Base-by-base conservation (phyloP, 192 early-diverging fungal genomes). In the Coemansia interrupta region DNA sequence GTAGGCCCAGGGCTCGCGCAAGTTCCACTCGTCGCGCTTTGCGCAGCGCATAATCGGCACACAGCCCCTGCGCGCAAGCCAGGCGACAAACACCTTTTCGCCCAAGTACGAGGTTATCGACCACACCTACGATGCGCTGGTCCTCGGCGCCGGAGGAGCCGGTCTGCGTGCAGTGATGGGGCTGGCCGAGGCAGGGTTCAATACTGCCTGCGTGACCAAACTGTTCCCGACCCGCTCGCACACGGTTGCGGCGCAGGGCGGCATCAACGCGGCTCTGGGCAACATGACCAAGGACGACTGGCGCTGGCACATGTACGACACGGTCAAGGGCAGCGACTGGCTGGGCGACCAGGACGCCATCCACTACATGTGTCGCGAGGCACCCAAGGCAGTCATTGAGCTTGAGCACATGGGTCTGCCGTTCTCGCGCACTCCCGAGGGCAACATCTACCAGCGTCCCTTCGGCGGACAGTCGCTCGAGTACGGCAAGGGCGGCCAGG, bases 281-380 rank as follows among this genome's bases (percentile, higher is more conserved):
- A 99, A 99, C 81, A 97, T 99, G 94, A 86, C 87, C 60, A 92
- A 99, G 82, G 96, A 99, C 78, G 96, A 99, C 83, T 99, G 96
- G 96, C 87, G 95, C 80, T 98, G 96, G 96, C 96, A 98, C 78
- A 98, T 98, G 96, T 98, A 96, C 70, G 96, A 98, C 61, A 96
- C 96, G 20, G 94, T 96, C 73, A 98, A 98, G 84, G 96, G 94
- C 50, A 91, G 89, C 60, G 96, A 98, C 73, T 98, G 96, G 96
- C 86, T 98, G 18, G 96, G 95, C 81, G 96, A 98, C 82, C 96
- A 98, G 83, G 94, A 98, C 61, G 96, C 96, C 51, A 98, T 98
- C 58, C 96, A 98, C 73, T 98, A 98, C 82, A 98, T 98, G 96
- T 97, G 94, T 80, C 88, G 94, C 52, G 96, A 98, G 80, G 96